These are phyloP conservation scores for Penicillium verhagenii DNA, from an alignment of 495 filamentous ascomycete genomes.

Conservation along the genomic window DNA sequence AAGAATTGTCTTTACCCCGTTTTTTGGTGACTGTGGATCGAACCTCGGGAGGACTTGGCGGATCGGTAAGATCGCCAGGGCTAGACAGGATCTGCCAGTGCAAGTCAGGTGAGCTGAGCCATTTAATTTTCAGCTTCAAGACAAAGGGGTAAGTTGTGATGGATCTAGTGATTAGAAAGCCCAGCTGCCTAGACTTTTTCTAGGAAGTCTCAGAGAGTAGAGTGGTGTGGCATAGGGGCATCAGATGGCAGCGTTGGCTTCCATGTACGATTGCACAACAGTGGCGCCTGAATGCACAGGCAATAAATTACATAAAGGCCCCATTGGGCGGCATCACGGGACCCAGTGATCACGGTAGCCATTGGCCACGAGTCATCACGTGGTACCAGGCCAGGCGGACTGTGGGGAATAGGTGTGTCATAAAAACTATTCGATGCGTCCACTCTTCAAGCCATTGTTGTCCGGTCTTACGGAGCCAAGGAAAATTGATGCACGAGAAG, in stretches of 20 bases:
- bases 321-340: background rate
- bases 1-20: background rate
- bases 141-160: background rate
- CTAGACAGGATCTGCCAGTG: conserved; percentile 1
- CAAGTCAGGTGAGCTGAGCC: background rate
- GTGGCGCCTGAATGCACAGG: background rate
- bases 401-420: conserved; percentile 18
- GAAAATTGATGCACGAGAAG: conserved; percentile 8
- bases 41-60: conserved; percentile 5
- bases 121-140: background rate
- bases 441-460: conserved; percentile 8
- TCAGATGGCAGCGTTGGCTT: background rate
- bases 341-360: background rate
- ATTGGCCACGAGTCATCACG: conserved; percentile 1
- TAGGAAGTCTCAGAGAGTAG: background rate
- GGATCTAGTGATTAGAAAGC: background rate
- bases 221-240: background rate
- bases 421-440: conserved; percentile 14
- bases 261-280: background rate
- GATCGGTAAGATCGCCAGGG: conserved; percentile 4
- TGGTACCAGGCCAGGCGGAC: background rate
- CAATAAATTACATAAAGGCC: background rate
- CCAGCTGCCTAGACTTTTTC: background rate
- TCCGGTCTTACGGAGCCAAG: conserved; percentile 18
- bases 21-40: background rate